Percentiles rank a stretch among this genome's conserved stretches.
These are phyloP conservation scores for Poterioochromonas sp. DNA, from an alignment of 352 stramenopile species.

Conservation along the genomic window DNA sequence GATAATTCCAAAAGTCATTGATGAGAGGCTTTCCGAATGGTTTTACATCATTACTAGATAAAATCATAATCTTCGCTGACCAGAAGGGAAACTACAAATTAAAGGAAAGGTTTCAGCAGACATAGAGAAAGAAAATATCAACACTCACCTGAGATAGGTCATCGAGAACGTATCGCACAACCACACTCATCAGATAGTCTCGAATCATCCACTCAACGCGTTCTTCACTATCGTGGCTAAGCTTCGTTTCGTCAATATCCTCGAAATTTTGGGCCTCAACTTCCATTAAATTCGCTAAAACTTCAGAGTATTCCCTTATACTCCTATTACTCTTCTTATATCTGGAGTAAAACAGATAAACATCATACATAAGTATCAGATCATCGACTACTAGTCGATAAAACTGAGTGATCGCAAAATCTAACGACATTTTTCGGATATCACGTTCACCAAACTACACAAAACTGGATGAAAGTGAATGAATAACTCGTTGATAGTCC, in stretches of 20 bases:
- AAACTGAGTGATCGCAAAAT: constrained; percentile 12
- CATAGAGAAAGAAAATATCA: not conserved
- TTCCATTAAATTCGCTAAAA: not conserved
- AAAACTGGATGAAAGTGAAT: too few relatives aligned
- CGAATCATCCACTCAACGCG: not conserved
- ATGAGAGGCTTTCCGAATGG: not conserved
- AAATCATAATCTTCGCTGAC: not conserved
- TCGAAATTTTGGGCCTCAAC: constrained; percentile 4
- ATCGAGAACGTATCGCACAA: not conserved
- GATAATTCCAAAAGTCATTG: not conserved
- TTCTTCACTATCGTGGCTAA: not conserved
- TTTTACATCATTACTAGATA: not conserved
- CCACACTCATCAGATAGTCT: not conserved
- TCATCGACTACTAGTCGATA: not conserved
- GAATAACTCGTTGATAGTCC: too few relatives aligned
- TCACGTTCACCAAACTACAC: too few relatives aligned
- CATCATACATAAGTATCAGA: constrained; percentile 1
- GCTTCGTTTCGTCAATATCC: not conserved
- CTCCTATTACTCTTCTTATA: not conserved
- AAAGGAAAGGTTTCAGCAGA: not conserved
- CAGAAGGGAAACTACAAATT: constrained; percentile 5
- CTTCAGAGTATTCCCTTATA: not conserved
- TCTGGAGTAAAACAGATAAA: not conserved
- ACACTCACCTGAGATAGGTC: not conserved
- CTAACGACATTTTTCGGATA: too few relatives aligned